A percentile compares a stretch with the other conserved stretches of the same genome.
phyloP scores from a whole-genome alignment of 345 rosid species.

The Gossypium ekmanianum region DNA sequence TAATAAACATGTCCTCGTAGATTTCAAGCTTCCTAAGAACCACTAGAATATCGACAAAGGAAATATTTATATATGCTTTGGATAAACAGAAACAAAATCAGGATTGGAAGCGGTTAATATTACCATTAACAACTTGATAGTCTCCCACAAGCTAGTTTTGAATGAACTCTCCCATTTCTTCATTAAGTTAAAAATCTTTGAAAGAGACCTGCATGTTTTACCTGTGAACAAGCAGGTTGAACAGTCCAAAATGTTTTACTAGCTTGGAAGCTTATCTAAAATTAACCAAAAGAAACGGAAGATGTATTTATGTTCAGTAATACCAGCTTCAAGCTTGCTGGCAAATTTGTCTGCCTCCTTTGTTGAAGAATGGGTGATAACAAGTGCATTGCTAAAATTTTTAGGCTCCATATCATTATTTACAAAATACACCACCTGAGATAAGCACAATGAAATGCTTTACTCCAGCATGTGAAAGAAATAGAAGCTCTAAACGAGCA shows the following conservation, averaged over 20 bases:
- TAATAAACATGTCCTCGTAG: background rate
- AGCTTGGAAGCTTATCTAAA: constrained; percentile 16
- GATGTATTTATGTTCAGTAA: constrained; percentile 9
- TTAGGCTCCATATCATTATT: constrained; percentile 32
- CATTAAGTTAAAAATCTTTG: constrained; percentile 51
- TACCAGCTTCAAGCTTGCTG: constrained; percentile 35
- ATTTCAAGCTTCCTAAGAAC: background rate
- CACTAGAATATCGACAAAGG: background rate
- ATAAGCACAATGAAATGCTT: constrained; percentile 22
- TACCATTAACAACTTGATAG: constrained; percentile 49
- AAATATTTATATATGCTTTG: background rate
- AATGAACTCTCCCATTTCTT: constrained; percentile 64
- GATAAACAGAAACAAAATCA: constrained; percentile 1
- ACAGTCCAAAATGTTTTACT: constrained; percentile 11
- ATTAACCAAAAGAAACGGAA: constrained; percentile 11
- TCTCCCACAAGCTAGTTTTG: constrained; percentile 45
- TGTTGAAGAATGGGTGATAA: constrained; percentile 41
- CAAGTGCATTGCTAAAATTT: constrained; percentile 38
- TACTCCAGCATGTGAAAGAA: background rate
- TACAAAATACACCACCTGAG: constrained; percentile 59
- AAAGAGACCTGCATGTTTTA: constrained; percentile 37
- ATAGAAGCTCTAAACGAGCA: background rate
- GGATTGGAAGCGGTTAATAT: constrained; percentile 22
- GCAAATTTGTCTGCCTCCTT: constrained; percentile 33
- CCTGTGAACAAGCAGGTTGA: constrained; percentile 36